Percentiles rank a stretch among this genome's conserved stretches.
Evolutionary conservation across 1,284 basidiomycete species (phyloP).

Genomic region (Trichosporon ovoides): DNA sequence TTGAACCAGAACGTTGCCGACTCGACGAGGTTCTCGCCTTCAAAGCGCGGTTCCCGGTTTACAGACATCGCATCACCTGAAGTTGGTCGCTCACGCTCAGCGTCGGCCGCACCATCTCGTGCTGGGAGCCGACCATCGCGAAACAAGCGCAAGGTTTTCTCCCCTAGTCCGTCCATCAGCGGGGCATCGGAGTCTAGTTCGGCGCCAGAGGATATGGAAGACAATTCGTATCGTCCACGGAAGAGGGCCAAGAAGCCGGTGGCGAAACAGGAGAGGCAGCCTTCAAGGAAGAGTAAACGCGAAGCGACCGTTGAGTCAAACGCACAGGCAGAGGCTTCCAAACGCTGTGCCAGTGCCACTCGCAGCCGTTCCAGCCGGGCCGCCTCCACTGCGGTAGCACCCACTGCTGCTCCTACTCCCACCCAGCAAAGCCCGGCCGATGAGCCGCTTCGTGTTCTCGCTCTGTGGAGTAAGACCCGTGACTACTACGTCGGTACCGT

Average conservation of each 20-base stretch:
- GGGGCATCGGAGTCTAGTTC: slow-evolving; percentile 17
- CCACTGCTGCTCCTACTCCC: background rate
- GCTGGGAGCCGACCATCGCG: slow-evolving; percentile 1
- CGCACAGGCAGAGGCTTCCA: background rate
- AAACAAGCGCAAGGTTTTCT: slow-evolving; percentile 18
- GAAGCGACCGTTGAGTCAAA: background rate
- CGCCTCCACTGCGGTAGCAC: background rate
- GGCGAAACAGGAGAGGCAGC: background rate
- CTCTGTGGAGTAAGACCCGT: slow-evolving; percentile 9
- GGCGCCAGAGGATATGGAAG: slow-evolving; percentile 25
- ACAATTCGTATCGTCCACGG: slow-evolving; percentile 21
- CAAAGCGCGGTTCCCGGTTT: background rate
- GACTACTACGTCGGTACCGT: slow-evolving; percentile 18
- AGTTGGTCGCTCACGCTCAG: background rate
- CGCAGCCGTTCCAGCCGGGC: background rate
- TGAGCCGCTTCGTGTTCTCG: slow-evolving; percentile 13
- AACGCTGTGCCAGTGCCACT: background rate
- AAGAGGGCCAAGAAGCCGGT: slow-evolving; percentile 10
- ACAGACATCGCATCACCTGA: background rate
- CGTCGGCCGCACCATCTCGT: background rate
- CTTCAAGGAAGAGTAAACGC: background rate
- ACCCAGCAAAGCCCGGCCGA: background rate
- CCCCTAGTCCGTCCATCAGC: slow-evolving; percentile 2
- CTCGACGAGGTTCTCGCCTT: background rate
- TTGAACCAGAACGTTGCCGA: background rate